These are phyloP conservation scores for Mikania micrantha DNA, from an alignment of 129 eudicot species.

Conservation along the genomic window DNA sequence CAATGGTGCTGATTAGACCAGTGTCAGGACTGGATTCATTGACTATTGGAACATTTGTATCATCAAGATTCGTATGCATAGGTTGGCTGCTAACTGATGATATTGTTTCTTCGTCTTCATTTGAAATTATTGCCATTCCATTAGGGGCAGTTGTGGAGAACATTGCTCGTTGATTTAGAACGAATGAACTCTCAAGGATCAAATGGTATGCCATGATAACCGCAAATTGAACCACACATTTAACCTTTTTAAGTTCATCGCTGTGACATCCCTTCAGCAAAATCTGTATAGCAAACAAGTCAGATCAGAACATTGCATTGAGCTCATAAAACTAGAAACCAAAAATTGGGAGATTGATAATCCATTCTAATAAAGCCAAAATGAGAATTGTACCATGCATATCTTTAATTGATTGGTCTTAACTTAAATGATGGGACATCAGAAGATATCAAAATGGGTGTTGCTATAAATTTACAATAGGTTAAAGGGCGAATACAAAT, in stretches of 20 bases:
- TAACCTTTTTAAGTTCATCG: slow-evolving; percentile 71
- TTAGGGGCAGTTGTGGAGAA: slow-evolving; percentile 54
- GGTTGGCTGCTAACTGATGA: slow-evolving; percentile 14
- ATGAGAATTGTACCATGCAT: background rate
- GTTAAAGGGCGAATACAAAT: background rate
- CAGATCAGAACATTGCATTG: background rate
- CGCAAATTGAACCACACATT: slow-evolving; percentile 71
- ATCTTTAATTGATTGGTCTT: background rate
- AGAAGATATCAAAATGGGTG: background rate
- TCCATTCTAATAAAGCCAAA: background rate
- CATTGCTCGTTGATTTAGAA: slow-evolving; percentile 79
- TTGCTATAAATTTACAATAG: background rate
- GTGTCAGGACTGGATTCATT: slow-evolving; percentile 25
- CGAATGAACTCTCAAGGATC: slow-evolving; percentile 82
- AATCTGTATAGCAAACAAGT: slow-evolving; percentile 44
- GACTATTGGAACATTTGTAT: slow-evolving; percentile 15
- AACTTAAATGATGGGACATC: background rate
- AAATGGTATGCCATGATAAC: slow-evolving; percentile 87
- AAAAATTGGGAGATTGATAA: background rate
- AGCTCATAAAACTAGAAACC: background rate
- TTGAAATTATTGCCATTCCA: slow-evolving; percentile 27
- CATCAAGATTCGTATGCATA: background rate
- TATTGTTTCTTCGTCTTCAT: slow-evolving; percentile 15
- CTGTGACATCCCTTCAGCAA: slow-evolving; percentile 77
- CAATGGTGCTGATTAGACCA: slow-evolving; percentile 19